These are phyloP conservation scores for Stagonosporopsis vannaccii DNA, from an alignment of 2,329 filamentous ascomycete species.

Conservation along the genomic window DNA sequence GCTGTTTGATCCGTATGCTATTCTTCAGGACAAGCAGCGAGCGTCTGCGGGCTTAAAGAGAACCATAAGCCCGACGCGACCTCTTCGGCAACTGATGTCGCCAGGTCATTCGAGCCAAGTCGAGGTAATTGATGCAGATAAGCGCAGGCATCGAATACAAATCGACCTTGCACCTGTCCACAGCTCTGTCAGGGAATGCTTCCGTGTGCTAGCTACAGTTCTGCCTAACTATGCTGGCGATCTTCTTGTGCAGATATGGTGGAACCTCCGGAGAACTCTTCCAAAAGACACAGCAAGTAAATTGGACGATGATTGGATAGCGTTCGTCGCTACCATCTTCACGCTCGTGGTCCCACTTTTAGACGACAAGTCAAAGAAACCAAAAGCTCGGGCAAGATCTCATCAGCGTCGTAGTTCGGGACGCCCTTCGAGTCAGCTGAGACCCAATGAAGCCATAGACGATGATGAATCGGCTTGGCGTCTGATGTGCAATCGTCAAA, in stretches of 20 bases:
- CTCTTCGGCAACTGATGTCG: constrained; percentile 35
- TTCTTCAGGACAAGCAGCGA: constrained; percentile 38
- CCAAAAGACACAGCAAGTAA: constrained; percentile 18
- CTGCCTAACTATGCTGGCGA: constrained; percentile 48
- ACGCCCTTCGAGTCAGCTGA: constrained; percentile 33
- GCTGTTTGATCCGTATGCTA: constrained; percentile 45
- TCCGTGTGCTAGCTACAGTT: constrained; percentile 42
- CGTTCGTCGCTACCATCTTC: constrained; percentile 52
- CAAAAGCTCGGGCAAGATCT: constrained; percentile 26
- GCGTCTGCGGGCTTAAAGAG: constrained; percentile 45
- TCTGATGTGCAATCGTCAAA: constrained; percentile 44
- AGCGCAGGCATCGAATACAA: constrained; percentile 41
- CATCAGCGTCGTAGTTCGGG: constrained; percentile 33
- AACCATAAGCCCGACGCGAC: constrained; percentile 33
- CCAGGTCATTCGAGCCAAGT: constrained; percentile 37
- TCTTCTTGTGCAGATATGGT: constrained; percentile 49
- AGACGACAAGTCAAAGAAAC: constrained; percentile 37
- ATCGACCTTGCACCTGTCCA: constrained; percentile 42
- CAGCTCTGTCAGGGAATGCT: constrained; percentile 37
- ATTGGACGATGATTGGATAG: constrained; percentile 45
- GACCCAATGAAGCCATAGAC: constrained; percentile 32
- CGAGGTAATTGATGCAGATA: constrained; percentile 44
- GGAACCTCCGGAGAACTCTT: constrained; percentile 43
- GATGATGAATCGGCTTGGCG: constrained; percentile 42
- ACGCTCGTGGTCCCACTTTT: constrained; percentile 48